Percentiles rank a stretch among this genome's conserved stretches.
These are phyloP conservation scores for Penicillium sp. DNA, from an alignment of 2,329 filamentous ascomycete species.

Conservation along the genomic window DNA sequence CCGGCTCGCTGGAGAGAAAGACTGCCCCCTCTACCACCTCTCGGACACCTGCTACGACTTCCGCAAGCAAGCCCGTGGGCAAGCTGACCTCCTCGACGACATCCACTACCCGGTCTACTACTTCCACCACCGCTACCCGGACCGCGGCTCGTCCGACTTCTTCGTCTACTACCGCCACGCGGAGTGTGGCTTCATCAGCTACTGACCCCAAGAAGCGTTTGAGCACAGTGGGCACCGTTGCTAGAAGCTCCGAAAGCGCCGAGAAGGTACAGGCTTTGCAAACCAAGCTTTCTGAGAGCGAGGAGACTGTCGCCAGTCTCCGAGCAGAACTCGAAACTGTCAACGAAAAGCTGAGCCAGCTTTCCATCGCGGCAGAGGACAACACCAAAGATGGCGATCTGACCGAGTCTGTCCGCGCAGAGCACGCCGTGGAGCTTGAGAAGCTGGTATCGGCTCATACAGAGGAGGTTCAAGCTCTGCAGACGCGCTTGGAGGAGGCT, in stretches of 20 bases:
- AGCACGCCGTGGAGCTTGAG: slow-evolving; percentile 38
- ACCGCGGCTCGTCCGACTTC: slow-evolving; percentile 30
- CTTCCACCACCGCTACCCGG: slow-evolving; percentile 30
- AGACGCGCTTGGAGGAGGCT: slow-evolving; percentile 37
- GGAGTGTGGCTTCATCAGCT: slow-evolving; percentile 26
- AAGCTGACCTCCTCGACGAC: slow-evolving; percentile 28
- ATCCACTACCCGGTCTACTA: slow-evolving; percentile 28
- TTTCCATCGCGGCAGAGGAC: slow-evolving; percentile 32
- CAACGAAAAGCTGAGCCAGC: slow-evolving; percentile 38
- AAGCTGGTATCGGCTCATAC: slow-evolving; percentile 36
- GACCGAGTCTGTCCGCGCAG: slow-evolving; percentile 30
- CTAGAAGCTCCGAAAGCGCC: slow-evolving; percentile 30
- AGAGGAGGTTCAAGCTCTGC: slow-evolving; percentile 37
- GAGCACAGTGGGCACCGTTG: slow-evolving; percentile 37
- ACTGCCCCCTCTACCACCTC: slow-evolving; percentile 22
- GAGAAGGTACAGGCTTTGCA: slow-evolving; percentile 41
- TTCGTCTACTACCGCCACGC: slow-evolving; percentile 25
- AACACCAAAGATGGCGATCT: slow-evolving; percentile 24
- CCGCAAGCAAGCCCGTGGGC: slow-evolving; percentile 27
- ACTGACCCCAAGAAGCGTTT: slow-evolving; percentile 39
- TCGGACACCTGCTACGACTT: slow-evolving; percentile 26
- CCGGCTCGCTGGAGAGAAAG: slow-evolving; percentile 39
- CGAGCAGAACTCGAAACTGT: slow-evolving; percentile 37
- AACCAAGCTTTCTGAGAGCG: slow-evolving; percentile 40
- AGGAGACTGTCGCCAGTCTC: slow-evolving; percentile 36